A percentile compares a stretch with the other conserved stretches of the same genome.
Conservation (phyloP, 1,139 yeast species). For the Debaryomycetaceae sp. region DNA sequence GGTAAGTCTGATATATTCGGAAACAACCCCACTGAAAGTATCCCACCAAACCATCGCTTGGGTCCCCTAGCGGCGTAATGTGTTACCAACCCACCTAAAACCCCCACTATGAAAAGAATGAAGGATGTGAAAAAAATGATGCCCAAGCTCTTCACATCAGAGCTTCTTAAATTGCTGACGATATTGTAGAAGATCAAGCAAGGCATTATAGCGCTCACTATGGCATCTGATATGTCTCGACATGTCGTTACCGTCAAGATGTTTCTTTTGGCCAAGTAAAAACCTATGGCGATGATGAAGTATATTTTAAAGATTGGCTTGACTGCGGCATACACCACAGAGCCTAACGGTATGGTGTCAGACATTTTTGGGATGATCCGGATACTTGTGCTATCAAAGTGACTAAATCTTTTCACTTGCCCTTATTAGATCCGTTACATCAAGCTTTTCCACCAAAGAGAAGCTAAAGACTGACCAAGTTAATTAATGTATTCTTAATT, state of each 20-base stretch:
- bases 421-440: too few species aligned
- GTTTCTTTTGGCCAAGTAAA: conserved; percentile 58
- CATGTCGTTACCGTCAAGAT: conserved; percentile 72
- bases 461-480: too few species aligned
- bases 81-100: conserved; percentile 30
- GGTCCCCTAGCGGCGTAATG: conserved; percentile 51
- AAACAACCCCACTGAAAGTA: conserved; percentile 61
- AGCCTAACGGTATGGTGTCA: conserved; percentile 41
- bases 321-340: conserved; percentile 72
- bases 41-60: conserved; percentile 75
- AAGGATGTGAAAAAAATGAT: conserved; percentile 59
- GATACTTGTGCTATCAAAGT: too few species aligned
- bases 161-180: conserved; percentile 63
- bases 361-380: not conserved
- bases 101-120: conserved; percentile 39
- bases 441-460: too few species aligned
- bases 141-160: conserved; percentile 74
- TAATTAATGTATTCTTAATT: too few species aligned
- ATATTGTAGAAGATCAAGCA: conserved; percentile 76
- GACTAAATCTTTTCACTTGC: too few species aligned
- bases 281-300: conserved; percentile 70
- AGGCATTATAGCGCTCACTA: conserved; percentile 73
- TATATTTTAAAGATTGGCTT: conserved; percentile 89
- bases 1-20: conserved; percentile 80
- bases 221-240: conserved; percentile 66